Percentiles rank a stretch among this genome's conserved stretches.
Evolutionary conservation across 306 rosid species (phyloP).

Genomic region (Albizia julibrissin): DNA sequence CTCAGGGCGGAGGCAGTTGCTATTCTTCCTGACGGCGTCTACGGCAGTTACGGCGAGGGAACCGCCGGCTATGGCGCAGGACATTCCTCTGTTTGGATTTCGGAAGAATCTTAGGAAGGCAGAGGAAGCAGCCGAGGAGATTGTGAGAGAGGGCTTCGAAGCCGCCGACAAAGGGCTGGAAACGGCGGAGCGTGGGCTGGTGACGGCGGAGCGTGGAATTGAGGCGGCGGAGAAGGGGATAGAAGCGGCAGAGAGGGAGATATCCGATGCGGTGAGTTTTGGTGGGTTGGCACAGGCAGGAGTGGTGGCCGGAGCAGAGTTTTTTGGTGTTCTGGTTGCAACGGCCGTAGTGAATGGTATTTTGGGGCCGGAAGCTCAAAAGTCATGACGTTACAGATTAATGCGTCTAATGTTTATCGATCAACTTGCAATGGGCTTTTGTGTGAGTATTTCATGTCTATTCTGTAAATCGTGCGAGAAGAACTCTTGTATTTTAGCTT

Average conservation of each 20-base stretch:
- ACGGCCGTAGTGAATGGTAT: slow-evolving; percentile 73
- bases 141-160: slow-evolving; percentile 73
- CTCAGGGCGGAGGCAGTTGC: slow-evolving; percentile 57
- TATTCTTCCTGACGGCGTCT: slow-evolving; percentile 58
- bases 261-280: slow-evolving; percentile 41
- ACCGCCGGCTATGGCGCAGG: slow-evolving; percentile 52
- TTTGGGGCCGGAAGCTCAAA: slow-evolving; percentile 72
- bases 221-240: slow-evolving; percentile 55
- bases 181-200: slow-evolving; percentile 55
- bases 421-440: neutral
- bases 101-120: slow-evolving; percentile 70
- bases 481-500: neutral
- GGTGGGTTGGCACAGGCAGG: slow-evolving; percentile 80
- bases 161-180: slow-evolving; percentile 71
- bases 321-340: slow-evolving; percentile 66
- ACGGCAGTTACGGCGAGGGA: slow-evolving; percentile 50
- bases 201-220: slow-evolving; percentile 53
- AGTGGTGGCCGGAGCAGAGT: slow-evolving; percentile 78
- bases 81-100: slow-evolving; percentile 71
- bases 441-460: neutral
- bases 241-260: slow-evolving; percentile 46
- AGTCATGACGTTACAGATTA: slow-evolving; percentile 18
- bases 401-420: neutral
- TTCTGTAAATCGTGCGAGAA: neutral
- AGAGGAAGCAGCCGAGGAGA: slow-evolving; percentile 72